These are phyloP conservation scores for Ammopiptanthus mongolicus DNA, from an alignment of 306 rosid genomes.

Conservation along the genomic window DNA sequence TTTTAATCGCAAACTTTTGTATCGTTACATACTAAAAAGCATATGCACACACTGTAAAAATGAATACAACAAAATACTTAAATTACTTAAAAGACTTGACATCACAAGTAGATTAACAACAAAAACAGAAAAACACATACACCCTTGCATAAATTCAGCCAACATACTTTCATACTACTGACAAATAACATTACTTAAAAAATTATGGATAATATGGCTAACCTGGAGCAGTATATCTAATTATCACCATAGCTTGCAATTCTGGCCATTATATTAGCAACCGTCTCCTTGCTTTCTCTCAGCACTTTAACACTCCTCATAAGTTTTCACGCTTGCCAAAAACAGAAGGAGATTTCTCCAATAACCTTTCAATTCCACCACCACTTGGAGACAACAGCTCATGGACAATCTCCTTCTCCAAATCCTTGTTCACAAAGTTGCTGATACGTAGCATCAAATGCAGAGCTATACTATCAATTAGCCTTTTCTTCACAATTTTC, in stretches of 20 bases:
- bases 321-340: conserved; percentile 36
- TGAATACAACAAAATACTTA: no score
- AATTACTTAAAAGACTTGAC: no score
- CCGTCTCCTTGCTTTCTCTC: conserved; percentile 22
- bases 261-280: conserved; percentile 24
- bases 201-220: neutral
- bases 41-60: no score
- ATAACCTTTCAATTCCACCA: conserved; percentile 38
- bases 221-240: neutral
- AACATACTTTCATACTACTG: neutral
- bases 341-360: conserved; percentile 43
- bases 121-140: no score
- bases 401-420: no score
- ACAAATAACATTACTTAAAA: neutral
- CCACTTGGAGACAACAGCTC: no score
- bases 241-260: conserved; percentile 17
- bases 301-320: conserved; percentile 28
- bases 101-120: no score
- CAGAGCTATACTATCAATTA: conserved; percentile 41
- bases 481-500: conserved; percentile 46
- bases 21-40: no score
- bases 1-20: no score
- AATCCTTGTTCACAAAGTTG: no score
- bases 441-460: no score
- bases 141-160: no score